Base-by-base conservation (phyloP, 257 asterid species). In the Solanum dulcamara region DNA sequence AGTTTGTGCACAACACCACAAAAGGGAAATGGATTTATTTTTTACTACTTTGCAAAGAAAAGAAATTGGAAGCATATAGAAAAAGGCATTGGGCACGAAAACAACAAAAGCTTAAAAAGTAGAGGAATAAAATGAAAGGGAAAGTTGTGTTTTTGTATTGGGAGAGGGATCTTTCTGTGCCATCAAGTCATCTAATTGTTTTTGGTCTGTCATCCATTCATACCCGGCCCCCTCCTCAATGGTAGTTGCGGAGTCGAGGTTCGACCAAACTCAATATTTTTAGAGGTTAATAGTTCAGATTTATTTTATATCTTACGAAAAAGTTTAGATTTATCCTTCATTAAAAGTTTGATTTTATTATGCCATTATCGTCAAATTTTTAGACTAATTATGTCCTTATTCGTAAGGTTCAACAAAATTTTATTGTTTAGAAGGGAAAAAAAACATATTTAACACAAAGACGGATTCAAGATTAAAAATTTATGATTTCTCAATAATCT, bases 171-270 rank as follows among this genome's bases (percentile, higher is more conserved):
- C 91, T 74, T 80, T 90, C 77, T 87, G 92, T 89, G 93, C 83
- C 80, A 86, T 91, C 93, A 90, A 86, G 88, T 90, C 88, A 85
- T 40, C 89, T 85, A 93, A 86, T 81, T 83, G 74, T 66, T 71
- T 89, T 87, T 81, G 87, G 86, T 89, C 94, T 92, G 95, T 90
- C 97, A 92, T 90, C 95, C 97, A 92, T 92, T 88, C 84, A 60
- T 81, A 81, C 86, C 33, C 62, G 22, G 18, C 46, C 77, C 38
- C 35, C n/a, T 71, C 74, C 20, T 81, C 87, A 60, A 84, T 24
- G 24, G 24, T 42, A 26, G 53, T 50, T 17, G n/a, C n/a, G n/a
- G n/a, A 17, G 22, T 50, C n/a, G n/a, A 50, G n/a, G n/a, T 77
- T 46, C 17, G 1, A 46, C 0, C 15, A 4, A 4, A 77, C 0